Base-by-base conservation (phyloP, 2,329 filamentous ascomycete species). In the Monosporascus sp. region DNA sequence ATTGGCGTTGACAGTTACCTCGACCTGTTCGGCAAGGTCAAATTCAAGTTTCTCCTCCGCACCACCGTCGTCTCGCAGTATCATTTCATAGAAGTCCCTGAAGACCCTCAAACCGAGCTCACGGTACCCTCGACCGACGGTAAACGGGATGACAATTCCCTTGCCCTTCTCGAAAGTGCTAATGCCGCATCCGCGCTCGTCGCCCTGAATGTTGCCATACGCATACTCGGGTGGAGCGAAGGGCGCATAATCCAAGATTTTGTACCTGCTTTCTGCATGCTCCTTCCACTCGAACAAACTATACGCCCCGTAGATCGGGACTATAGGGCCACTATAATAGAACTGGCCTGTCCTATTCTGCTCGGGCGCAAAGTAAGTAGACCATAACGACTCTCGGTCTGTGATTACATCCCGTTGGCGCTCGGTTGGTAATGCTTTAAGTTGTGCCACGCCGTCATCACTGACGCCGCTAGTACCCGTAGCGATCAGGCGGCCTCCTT, bases 231-330 rank as follows among this genome's bases (percentile, higher is more conserved):
- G 48, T 5, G 18, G 37, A 25, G 37, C 20, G 22, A 50, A 44
- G 11, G 48, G 48, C 8, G 48, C 18, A 20, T 22, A 25, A 14
- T 38, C 48, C 22, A 55, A 51, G 46, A 41, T 58, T 14, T 52
- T 47, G 25, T 51, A 54, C 3, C 47, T 35, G 18, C 49, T 48
- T 11, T 25, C 24, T 15, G 53, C 31, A 52, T 39, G 47, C 5
- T 54, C 45, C 27, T 55, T 56, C 55, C 55, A 59, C 27, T 53
- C 49, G 38, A 58, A 55, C 27, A 53, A 9, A 14, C 45, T 39
- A 37, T 58, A 58, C 3, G 52, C 37, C 6, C 53, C 53, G 22
- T 54, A 51, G 14, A 59, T 25, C 8, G 57, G 55, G 24, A 57
- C 43, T 6, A 57, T 31, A 5, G 57, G 57, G 18, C 55, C 55